phyloP scores from a whole-genome alignment of 1,284 basidiomycete species.

The Cerrena zonata region DNA sequence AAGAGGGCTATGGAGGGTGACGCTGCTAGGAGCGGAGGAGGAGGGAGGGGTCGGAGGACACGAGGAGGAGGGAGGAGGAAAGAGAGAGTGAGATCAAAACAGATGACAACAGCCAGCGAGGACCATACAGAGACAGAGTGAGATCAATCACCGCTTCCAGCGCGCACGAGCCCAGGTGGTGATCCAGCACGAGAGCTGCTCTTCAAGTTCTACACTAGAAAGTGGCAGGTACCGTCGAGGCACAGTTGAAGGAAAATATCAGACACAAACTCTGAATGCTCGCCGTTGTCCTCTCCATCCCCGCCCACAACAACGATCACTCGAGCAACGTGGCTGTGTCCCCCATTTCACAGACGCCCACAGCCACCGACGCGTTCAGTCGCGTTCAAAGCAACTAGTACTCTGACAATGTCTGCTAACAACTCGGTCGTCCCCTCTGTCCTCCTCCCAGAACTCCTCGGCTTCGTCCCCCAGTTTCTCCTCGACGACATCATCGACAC shows the following conservation, averaged over 20 bases:
- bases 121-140: not conserved
- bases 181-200: too few relatives aligned
- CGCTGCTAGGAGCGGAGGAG: not conserved
- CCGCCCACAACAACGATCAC: not conserved
- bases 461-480: constrained; percentile 62
- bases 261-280: not conserved
- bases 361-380: not conserved
- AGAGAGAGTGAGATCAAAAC: not conserved
- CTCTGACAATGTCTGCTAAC: constrained; percentile 16
- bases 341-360: not conserved
- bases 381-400: not conserved
- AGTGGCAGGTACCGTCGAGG: too few relatives aligned
- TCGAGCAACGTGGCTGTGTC: not conserved
- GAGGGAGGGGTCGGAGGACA: not conserved
- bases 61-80: not conserved
- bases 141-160: not conserved
- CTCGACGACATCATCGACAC: constrained; percentile 66
- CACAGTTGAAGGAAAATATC: not conserved
- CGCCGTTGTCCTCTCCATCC: not conserved
- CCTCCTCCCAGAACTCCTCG: constrained; percentile 60
- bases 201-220: too few relatives aligned
- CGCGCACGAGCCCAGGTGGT: not conserved
- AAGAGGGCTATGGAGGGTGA: not conserved
- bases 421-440: constrained; percentile 37
- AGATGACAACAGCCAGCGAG: not conserved